A percentile compares a stretch with the other conserved stretches of the same genome.
Conservation (phyloP, 1,284 basidiomycete genomes). For the Cutaneotrichosporon cavernicola region DNA sequence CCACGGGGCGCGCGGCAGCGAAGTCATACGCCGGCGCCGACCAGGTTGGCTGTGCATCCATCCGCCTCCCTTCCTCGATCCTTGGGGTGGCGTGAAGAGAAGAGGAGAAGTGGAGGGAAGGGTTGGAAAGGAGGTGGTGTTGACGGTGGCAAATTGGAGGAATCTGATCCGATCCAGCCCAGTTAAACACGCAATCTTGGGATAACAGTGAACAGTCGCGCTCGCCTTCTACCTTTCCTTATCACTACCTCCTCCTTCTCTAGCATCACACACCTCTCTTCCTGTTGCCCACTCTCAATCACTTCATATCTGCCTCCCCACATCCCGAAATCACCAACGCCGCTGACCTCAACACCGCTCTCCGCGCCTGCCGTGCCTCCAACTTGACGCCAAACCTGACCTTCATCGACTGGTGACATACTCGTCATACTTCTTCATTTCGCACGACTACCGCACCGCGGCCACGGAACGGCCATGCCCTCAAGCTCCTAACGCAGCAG, state of each 20-base stretch:
- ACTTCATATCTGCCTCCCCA: not conserved
- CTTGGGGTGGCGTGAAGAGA: not conserved
- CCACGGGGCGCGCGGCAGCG: not conserved
- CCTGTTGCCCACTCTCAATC: not conserved
- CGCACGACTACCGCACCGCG: not conserved
- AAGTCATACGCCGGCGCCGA: conserved; percentile 34
- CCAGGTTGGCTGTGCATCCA: conserved; percentile 25
- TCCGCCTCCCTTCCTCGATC: not conserved
- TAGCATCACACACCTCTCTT: not conserved
- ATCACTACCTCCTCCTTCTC: not conserved
- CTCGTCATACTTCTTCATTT: not conserved
- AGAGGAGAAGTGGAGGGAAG: not conserved
- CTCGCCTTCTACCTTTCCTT: not conserved
- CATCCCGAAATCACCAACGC: not conserved
- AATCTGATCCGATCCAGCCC: not conserved
- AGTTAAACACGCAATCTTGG: not conserved
- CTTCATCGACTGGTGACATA: not conserved
- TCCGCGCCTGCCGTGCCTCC: not conserved
- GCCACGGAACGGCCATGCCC: not conserved
- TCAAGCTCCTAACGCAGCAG: not conserved
- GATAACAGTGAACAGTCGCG: not conserved
- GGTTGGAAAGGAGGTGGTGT: not conserved
- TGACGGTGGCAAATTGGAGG: conserved; percentile 12
- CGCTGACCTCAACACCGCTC: not conserved
- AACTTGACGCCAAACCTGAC: not conserved